Evolutionary conservation across 2,329 filamentous ascomycete genomes (phyloP).

Genomic region (Phyllosticta citribraziliensis): DNA sequence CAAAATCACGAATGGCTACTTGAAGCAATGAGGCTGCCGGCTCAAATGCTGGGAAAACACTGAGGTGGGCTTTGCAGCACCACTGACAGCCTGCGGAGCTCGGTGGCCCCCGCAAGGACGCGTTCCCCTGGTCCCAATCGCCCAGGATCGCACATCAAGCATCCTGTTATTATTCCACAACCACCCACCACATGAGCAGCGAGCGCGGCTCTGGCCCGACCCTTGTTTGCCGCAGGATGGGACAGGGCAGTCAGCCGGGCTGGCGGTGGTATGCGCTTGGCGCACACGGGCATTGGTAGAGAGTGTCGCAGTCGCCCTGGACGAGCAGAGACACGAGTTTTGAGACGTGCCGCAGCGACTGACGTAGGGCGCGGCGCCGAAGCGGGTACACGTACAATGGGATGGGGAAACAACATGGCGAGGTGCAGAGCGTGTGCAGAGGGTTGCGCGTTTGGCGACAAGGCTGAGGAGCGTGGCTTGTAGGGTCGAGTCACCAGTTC

Average conservation of each 20-base stretch:
- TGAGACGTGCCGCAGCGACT: not conserved
- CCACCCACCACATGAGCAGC: not conserved
- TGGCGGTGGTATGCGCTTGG: not conserved
- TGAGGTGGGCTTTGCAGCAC: not conserved
- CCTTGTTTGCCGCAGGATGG: not conserved
- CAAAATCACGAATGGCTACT: not conserved
- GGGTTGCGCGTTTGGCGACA: not conserved
- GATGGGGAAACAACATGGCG: not conserved
- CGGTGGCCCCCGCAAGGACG: not conserved
- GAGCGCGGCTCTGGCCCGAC: not conserved
- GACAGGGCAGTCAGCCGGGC: not conserved
- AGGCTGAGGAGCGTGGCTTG: not conserved
- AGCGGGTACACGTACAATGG: not conserved
- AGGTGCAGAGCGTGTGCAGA: not conserved
- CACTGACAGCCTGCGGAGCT: not conserved
- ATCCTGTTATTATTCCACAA: not conserved
- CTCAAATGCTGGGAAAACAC: not conserved
- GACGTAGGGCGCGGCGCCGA: not conserved
- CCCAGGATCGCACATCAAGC: not conserved
- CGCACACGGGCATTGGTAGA: not conserved
- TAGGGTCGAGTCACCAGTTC: no score
- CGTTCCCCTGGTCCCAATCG: not conserved
- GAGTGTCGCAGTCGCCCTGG: not conserved
- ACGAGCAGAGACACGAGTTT: not conserved
- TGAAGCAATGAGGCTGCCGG: not conserved